Conservation (phyloP, 2,329 filamentous ascomycete genomes). For the Ophiostoma ulmi region DNA sequence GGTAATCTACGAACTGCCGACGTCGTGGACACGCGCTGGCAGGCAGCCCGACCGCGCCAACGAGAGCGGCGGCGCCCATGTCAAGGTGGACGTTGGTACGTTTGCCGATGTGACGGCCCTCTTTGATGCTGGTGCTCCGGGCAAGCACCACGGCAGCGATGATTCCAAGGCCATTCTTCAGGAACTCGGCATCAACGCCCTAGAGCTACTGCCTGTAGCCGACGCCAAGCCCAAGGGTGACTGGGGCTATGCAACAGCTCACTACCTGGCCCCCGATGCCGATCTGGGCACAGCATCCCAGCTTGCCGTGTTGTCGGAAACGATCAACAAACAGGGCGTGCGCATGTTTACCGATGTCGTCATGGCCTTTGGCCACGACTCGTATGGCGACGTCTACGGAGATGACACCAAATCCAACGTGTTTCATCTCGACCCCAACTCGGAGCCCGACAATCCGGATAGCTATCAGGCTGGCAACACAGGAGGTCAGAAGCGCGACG, state of each 20-base stretch:
- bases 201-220: constrained; percentile 29
- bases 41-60: constrained; percentile 16
- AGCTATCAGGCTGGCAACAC: constrained; percentile 29
- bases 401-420: constrained; percentile 25
- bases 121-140: constrained; percentile 22
- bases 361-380: constrained; percentile 30
- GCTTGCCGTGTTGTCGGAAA: constrained; percentile 26
- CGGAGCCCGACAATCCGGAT: constrained; percentile 29
- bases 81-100: constrained; percentile 28
- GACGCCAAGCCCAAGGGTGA: constrained; percentile 28
- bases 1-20: constrained; percentile 31
- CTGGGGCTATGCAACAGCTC: constrained; percentile 30
- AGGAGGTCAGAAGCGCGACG: constrained; percentile 11
- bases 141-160: constrained; percentile 23
- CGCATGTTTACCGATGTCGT: constrained; percentile 30
- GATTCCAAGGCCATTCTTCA: background rate
- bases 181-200: constrained; percentile 30
- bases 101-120: constrained; percentile 30
- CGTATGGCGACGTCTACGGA: constrained; percentile 21
- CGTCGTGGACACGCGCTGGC: constrained; percentile 28
- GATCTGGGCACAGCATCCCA: constrained; percentile 29
- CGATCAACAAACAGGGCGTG: constrained; percentile 24
- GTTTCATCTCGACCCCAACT: constrained; percentile 29
- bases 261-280: constrained; percentile 30
- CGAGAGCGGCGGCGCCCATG: background rate